Evolutionary conservation across 2,329 filamentous ascomycete species (phyloP).

Genomic region (Alternaria brassicicola): DNA sequence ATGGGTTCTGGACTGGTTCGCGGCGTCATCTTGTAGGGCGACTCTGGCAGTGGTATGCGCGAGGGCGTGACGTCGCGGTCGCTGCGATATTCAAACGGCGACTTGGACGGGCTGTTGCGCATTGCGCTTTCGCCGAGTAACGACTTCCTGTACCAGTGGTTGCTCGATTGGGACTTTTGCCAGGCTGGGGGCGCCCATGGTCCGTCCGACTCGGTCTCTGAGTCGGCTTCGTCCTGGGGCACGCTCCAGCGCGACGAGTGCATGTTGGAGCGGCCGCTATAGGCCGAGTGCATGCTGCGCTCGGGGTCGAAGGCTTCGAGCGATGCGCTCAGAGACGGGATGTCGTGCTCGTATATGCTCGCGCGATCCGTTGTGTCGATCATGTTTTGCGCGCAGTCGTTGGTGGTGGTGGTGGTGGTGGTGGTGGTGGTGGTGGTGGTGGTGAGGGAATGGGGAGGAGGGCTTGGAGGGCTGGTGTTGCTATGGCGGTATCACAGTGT

Average conservation of each 20-base stretch:
- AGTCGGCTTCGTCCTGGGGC: conserved; percentile 48
- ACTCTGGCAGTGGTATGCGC: conserved; percentile 66
- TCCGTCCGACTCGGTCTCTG: conserved; percentile 53
- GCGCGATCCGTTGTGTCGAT: conserved; percentile 43
- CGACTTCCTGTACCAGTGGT: conserved; percentile 61
- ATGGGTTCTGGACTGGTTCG: conserved; percentile 57
- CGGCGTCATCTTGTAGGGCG: conserved; percentile 63
- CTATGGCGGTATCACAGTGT: conserved; percentile 30
- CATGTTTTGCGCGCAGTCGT: conserved; percentile 22
- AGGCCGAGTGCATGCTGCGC: conserved; percentile 44
- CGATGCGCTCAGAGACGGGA: conserved; percentile 48
- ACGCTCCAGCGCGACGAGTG: conserved; percentile 55
- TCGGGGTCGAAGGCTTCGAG: conserved; percentile 49
- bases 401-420: conserved; percentile 12
- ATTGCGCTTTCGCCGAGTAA: conserved; percentile 47
- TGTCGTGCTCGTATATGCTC: conserved; percentile 46
- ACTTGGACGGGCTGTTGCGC: conserved; percentile 55
- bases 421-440: conserved; percentile 18
- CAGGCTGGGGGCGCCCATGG: conserved; percentile 72
- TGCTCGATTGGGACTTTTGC: conserved; percentile 59
- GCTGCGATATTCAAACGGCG: conserved; percentile 65
- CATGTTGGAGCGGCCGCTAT: conserved; percentile 66
- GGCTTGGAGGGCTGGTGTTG: conserved; percentile 27
- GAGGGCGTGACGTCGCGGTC: conserved; percentile 60
- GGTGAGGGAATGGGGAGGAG: conserved; percentile 8